A percentile compares a stretch with the other conserved stretches of the same genome.
phyloP scores from a whole-genome alignment of 495 filamentous ascomycete species.

The Penicillium canescens region DNA sequence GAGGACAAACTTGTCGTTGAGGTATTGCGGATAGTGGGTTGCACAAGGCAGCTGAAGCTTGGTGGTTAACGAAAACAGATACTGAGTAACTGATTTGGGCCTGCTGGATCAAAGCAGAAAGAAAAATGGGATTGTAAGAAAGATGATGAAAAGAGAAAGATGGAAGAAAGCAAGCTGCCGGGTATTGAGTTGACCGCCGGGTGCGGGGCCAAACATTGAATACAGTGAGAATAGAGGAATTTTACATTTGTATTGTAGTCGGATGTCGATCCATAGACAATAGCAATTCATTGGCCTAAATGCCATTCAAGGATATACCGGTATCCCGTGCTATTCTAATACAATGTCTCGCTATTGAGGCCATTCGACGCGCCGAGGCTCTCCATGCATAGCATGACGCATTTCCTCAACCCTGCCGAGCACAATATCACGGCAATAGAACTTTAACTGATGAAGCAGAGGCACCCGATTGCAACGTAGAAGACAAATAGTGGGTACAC shows the following conservation, averaged over 20 bases:
- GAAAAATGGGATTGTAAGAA: background rate
- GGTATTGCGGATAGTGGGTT: constrained; percentile 1
- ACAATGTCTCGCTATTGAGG: constrained; percentile 2
- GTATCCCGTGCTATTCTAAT: constrained; percentile 1
- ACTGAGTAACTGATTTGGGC: constrained; percentile 2
- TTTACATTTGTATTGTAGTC: background rate
- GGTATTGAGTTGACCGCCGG: constrained; percentile 7
- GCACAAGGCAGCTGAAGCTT: background rate
- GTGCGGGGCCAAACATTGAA: constrained; percentile 6
- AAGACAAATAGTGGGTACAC: constrained; percentile 97
- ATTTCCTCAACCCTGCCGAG: background rate
- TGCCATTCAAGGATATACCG: constrained; percentile 6
- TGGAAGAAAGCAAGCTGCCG: background rate
- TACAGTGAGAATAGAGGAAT: background rate
- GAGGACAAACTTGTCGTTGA: background rate
- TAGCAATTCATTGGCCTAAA: background rate
- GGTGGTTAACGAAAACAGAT: background rate
- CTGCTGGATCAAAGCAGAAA: constrained; percentile 10
- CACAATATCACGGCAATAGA: background rate
- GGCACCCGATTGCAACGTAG: constrained; percentile 86
- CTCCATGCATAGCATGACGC: background rate
- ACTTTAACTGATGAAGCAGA: constrained; percentile 89
- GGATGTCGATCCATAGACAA: background rate
- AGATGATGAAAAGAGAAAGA: background rate
- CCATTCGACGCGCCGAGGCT: background rate